Evolutionary conservation across 768 basidiomycete species (phyloP).

Genomic region (Russula lepida): DNA sequence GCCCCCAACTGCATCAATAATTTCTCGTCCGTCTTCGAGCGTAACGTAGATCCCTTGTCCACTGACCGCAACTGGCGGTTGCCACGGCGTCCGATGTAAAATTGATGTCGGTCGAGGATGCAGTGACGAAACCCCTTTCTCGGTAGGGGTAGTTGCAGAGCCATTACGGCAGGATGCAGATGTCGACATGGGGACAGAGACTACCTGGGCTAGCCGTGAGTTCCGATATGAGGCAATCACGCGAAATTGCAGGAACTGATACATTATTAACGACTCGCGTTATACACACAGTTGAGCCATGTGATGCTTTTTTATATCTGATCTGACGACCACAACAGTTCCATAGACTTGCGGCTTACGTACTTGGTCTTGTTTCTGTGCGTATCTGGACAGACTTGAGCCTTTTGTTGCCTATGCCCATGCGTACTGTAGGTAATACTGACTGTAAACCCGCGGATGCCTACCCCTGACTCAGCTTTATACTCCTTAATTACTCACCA

Average conservation of each 20-base stretch:
- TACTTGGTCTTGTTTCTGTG: no score
- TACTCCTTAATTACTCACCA: neutral
- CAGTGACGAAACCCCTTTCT: neutral
- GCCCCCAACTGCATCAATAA: slow-evolving; percentile 79
- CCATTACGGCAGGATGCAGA: neutral
- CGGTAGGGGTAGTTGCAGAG: neutral
- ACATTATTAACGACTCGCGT: no score
- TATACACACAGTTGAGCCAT: no score
- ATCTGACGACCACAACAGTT: no score
- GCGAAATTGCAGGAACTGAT: neutral
- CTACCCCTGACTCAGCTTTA: neutral
- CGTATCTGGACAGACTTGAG: no score
- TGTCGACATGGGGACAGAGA: no score
- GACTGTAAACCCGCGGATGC: neutral
- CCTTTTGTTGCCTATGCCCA: no score
- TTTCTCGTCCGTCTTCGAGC: slow-evolving; percentile 55
- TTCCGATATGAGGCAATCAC: neutral
- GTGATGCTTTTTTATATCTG: no score
- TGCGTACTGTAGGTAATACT: no score
- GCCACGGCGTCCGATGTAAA: slow-evolving; percentile 55
- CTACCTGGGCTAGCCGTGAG: neutral
- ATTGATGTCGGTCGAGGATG: slow-evolving; percentile 21
- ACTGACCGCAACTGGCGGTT: slow-evolving; percentile 55
- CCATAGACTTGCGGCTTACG: no score
- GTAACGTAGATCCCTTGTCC: slow-evolving; percentile 65